phyloP scores from a whole-genome alignment of 805 yeast species.

The Candida qinlingensis region DNA sequence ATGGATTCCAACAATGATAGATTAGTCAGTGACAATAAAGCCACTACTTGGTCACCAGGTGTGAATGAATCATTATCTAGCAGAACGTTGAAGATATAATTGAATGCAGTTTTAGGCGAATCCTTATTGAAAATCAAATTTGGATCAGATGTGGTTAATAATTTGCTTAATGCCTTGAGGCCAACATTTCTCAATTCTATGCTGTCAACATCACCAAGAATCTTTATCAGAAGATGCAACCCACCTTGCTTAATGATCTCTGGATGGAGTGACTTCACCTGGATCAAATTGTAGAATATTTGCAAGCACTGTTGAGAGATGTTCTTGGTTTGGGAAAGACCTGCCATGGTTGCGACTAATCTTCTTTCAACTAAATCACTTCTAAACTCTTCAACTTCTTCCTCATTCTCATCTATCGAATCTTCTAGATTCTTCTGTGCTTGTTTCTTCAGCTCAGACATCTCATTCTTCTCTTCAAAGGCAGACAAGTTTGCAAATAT shows the following conservation, averaged over 20 bases:
- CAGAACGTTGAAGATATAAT: constrained; percentile 35
- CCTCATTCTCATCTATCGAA: constrained; percentile 9
- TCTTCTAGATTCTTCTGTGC: constrained; percentile 26
- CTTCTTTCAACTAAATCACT: constrained; percentile 21
- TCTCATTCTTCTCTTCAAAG: constrained; percentile 22
- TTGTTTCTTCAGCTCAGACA: constrained; percentile 27
- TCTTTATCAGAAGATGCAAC: constrained; percentile 30
- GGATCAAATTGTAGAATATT: constrained; percentile 28
- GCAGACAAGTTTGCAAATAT: constrained; percentile 30
- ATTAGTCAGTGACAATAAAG: constrained; percentile 64
- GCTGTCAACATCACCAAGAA: constrained; percentile 7
- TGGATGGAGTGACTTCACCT: constrained; percentile 21
- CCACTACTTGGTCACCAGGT: constrained; percentile 40
- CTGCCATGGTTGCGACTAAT: constrained; percentile 11
- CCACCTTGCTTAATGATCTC: constrained; percentile 43
- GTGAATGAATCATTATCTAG: constrained; percentile 19
- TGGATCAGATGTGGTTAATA: constrained; percentile 44
- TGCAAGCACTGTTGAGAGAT: constrained; percentile 26
- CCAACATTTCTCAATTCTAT: constrained; percentile 25
- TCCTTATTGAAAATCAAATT: constrained; percentile 29
- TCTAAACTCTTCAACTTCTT: constrained; percentile 14
- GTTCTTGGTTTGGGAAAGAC: constrained; percentile 17
- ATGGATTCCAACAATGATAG: constrained; percentile 40
- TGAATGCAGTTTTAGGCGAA: constrained; percentile 20
- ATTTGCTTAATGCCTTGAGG: constrained; percentile 36